These are phyloP conservation scores for Gaultheria prostrata DNA, from an alignment of 148 eudicot genomes.

Conservation along the genomic window DNA sequence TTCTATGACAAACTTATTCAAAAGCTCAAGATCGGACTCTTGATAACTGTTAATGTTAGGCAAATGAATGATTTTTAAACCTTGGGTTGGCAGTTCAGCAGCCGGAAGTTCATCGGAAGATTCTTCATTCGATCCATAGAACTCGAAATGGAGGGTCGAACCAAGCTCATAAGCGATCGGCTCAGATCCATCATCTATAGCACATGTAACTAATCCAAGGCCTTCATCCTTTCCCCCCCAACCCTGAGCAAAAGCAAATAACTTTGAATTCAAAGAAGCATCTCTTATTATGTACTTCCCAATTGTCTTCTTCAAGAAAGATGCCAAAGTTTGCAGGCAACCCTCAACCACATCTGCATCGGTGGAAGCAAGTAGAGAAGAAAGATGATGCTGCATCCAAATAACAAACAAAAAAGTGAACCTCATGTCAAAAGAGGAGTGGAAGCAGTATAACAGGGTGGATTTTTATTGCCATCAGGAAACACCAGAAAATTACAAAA, in stretches of 20 bases:
- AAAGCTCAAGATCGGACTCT: constrained; percentile 75
- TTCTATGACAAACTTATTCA: constrained; percentile 60
- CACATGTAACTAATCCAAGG: constrained; percentile 88
- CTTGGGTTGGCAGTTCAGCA: constrained; percentile 38
- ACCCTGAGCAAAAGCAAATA: constrained; percentile 93
- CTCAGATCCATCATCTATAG: constrained; percentile 66
- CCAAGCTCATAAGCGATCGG: constrained; percentile 65
- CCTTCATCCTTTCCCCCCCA: constrained; percentile 99
- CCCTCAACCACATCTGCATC: constrained; percentile 94
- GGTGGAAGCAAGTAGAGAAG: constrained; percentile 81
- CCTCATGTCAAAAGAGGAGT: background rate
- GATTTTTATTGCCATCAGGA: background rate
- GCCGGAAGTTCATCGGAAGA: constrained; percentile 25
- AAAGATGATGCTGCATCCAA: constrained; percentile 74
- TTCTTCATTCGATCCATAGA: constrained; percentile 70
- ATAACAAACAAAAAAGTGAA: background rate
- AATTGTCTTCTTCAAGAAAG: constrained; percentile 79
- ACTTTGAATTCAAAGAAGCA: constrained; percentile 69
- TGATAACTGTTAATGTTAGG: constrained; percentile 45
- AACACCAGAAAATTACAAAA: background rate
- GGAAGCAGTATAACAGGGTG: background rate
- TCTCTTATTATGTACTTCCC: constrained; percentile 83
- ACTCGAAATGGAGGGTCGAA: constrained; percentile 87
- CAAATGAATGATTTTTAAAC: constrained; percentile 78
- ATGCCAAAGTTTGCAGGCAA: constrained; percentile 86